Conservation (phyloP, 805 yeast species). For the Candida boidinii region DNA sequence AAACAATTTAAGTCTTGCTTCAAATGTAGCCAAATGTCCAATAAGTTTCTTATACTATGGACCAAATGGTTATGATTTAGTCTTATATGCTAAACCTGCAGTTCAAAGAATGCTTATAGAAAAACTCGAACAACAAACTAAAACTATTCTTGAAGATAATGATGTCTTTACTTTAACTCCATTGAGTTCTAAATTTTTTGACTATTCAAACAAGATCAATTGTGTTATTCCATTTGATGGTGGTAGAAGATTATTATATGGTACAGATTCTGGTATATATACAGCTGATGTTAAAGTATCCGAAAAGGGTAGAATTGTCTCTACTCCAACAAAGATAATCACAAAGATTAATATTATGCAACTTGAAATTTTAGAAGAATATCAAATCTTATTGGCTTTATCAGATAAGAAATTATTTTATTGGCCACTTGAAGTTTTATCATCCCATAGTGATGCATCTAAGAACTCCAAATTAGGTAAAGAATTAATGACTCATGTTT, state of each 20-base stretch:
- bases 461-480: constrained; percentile 59
- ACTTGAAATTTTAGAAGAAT: constrained; percentile 86
- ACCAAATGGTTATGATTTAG: constrained; percentile 43
- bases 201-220: constrained; percentile 66
- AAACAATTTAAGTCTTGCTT: constrained; percentile 12
- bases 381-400: constrained; percentile 70
- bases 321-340: constrained; percentile 70
- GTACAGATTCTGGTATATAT: constrained; percentile 88
- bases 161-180: constrained; percentile 76
- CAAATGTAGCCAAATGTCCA: constrained; percentile 31
- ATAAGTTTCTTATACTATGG: constrained; percentile 47
- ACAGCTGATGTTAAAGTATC: constrained; percentile 58
- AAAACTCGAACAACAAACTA: constrained; percentile 73
- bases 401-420: constrained; percentile 77
- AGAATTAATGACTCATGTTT: constrained; percentile 79
- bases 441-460: constrained; percentile 36
- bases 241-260: constrained; percentile 82
- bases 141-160: constrained; percentile 56
- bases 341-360: constrained; percentile 75
- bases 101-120: constrained; percentile 77
- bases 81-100: constrained; percentile 45
- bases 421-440: constrained; percentile 64
- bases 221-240: constrained; percentile 94
- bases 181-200: constrained; percentile 68
- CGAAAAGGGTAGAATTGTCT: constrained; percentile 46